A percentile compares a stretch with the other conserved stretches of the same genome.
Evolutionary conservation across 495 filamentous ascomycete genomes (phyloP).

Genomic region (Cetradonia linearis): DNA sequence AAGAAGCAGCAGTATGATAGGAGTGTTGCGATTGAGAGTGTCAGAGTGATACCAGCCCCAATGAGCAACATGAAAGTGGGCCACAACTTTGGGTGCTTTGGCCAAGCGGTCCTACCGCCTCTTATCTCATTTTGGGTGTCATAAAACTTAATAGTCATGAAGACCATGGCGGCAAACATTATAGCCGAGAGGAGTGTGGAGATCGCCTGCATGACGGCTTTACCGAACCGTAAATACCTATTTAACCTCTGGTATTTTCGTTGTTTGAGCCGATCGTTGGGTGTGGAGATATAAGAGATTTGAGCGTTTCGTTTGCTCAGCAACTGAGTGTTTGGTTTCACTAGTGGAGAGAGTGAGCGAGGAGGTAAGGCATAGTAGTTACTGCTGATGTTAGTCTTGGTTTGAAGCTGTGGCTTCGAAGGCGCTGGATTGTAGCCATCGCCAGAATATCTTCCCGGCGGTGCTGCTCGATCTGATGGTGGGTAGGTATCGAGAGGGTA

Average conservation of each 20-base stretch:
- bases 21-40: slow-evolving; percentile 8
- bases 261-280: not conserved
- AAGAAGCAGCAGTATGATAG: slow-evolving; percentile 18
- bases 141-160: slow-evolving; percentile 3
- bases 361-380: not conserved
- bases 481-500: slow-evolving; percentile 8
- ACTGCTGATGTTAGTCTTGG: not conserved
- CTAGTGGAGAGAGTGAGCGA: not conserved
- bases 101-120: slow-evolving; percentile 19
- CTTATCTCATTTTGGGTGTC: slow-evolving; percentile 4
- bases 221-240: slow-evolving; percentile 10
- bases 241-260: slow-evolving; percentile 13
- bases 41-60: slow-evolving; percentile 15
- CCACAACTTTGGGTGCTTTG: slow-evolving; percentile 18
- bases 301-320: not conserved
- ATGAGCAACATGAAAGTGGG: slow-evolving; percentile 21
- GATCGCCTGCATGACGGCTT: slow-evolving; percentile 8
- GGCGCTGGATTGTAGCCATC: not conserved
- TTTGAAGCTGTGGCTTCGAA: not conserved
- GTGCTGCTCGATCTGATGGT: not conserved
- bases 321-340: not conserved
- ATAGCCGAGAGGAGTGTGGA: slow-evolving; percentile 10
- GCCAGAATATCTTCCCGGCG: not conserved
- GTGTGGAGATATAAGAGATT: not conserved
- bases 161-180: slow-evolving; percentile 19